These are phyloP conservation scores for Huiozyma sinensis DNA, from an alignment of 805 yeast species.

Conservation along the genomic window DNA sequence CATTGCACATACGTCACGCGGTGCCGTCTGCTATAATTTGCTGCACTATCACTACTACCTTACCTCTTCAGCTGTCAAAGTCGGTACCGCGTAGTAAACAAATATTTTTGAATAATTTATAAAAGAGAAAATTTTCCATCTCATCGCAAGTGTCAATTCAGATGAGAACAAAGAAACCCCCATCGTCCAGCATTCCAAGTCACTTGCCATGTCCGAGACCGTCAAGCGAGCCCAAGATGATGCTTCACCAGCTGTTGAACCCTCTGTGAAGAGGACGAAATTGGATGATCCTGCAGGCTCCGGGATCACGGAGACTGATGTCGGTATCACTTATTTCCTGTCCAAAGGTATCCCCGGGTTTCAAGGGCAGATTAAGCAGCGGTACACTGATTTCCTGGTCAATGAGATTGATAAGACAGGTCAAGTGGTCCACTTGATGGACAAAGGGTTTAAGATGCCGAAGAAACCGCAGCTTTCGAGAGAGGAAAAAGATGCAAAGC, in stretches of 20 bases:
- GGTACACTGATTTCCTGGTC: slow-evolving; percentile 89
- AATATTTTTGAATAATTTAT: too few relatives aligned
- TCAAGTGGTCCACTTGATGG: slow-evolving; percentile 61
- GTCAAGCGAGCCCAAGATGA: too few relatives aligned
- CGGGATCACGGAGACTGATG: slow-evolving; percentile 64
- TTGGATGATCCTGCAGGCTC: slow-evolving; percentile 1
- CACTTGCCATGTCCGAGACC: too few relatives aligned
- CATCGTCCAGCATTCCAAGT: too few relatives aligned
- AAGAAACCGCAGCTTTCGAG: slow-evolving; percentile 35
- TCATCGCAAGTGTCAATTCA: too few relatives aligned
- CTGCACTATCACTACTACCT: too few relatives aligned
- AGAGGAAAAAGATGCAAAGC: slow-evolving; percentile 30
- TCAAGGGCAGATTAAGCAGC: slow-evolving; percentile 68
- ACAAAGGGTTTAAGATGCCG: slow-evolving; percentile 58
- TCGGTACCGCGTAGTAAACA: too few relatives aligned
- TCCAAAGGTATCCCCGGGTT: slow-evolving; percentile 52
- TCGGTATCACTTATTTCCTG: slow-evolving; percentile 73
- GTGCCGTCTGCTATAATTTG: too few relatives aligned
- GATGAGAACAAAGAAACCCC: too few relatives aligned
- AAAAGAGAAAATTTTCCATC: too few relatives aligned
- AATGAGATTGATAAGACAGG: slow-evolving; percentile 70
- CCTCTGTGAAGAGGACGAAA: slow-evolving; percentile 8
- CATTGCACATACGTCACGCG: too few relatives aligned
- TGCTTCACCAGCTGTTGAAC: neutral
- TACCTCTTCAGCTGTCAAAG: too few relatives aligned